phyloP scores from a whole-genome alignment of 768 basidiomycete genomes.

The Xerocomellus intermedius region DNA sequence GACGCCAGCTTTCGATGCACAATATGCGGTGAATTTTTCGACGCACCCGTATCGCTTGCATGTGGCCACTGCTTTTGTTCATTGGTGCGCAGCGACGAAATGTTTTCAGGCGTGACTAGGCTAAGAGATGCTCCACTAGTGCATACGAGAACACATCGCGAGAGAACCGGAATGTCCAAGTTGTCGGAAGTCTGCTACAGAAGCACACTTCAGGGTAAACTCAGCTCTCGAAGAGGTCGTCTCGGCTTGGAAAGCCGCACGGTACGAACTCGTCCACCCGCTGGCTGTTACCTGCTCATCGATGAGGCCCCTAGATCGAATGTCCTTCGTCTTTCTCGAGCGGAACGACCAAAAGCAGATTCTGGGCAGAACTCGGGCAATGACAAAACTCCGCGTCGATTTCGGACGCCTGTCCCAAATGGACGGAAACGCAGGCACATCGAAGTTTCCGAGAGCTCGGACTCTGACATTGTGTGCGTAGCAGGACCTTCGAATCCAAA shows the following conservation, averaged over 20 bases:
- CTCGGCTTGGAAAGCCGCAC: constrained; percentile 65
- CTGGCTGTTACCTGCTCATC: background rate
- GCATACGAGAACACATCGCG: constrained; percentile 59
- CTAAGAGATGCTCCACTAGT: constrained; percentile 42
- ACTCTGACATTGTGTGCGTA: constrained; percentile 28
- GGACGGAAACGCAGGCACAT: constrained; percentile 38
- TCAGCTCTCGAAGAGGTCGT: constrained; percentile 69
- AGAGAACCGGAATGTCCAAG: constrained; percentile 68
- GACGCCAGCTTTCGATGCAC: constrained; percentile 69
- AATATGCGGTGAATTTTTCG: constrained; percentile 74
- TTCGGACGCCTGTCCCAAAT: constrained; percentile 17
- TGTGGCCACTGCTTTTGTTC: constrained; percentile 89
- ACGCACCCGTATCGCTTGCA: constrained; percentile 66
- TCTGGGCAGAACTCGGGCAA: constrained; percentile 1
- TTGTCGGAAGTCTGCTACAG: constrained; percentile 59
- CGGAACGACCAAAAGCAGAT: constrained; percentile 24
- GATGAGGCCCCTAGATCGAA: constrained; percentile 35
- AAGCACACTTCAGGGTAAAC: constrained; percentile 66
- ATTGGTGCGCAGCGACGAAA: constrained; percentile 43
- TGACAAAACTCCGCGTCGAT: constrained; percentile 19
- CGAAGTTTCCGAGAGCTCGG: constrained; percentile 20
- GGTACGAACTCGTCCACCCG: constrained; percentile 42
- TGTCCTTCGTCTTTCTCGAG: constrained; percentile 42
- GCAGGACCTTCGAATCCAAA: constrained; percentile 31
- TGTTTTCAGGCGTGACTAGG: background rate